Evolutionary conservation across 129 eudicot species (phyloP), one percentile per base, ranked within the genome.

Genomic region (Saposhnikovia divaricata): DNA sequence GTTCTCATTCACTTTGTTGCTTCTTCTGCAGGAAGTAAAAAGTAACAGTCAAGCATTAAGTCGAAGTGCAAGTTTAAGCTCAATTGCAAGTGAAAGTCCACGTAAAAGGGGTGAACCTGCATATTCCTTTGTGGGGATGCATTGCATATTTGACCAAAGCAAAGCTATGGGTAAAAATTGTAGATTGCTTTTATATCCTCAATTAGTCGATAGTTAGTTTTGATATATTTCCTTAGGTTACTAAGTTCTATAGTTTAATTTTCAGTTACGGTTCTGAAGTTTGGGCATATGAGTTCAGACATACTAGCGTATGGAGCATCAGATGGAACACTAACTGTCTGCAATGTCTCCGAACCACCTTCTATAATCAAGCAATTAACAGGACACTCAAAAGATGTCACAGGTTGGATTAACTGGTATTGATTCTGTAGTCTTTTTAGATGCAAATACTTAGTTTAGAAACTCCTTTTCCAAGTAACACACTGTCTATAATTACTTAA

Each of bases 91-190:
- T 86, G 91, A 88, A 14, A 53, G 28, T 78, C 86, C 90, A 59
- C 91, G 86, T 78, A 84, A 78, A 81, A 90, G 83, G 85, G 81
- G 85, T 70, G 97, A 95, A 83, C 91, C 90, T 82, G 98, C 96
- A 44, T 95, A 92, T 90, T 92, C 98, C 37, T 95, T 92, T 86
- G 93, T 95, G 25, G 98, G 98, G 85, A 95, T 95, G 98, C 98
- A 95, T 88, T 95, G 97, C 90, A 92, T 95, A 57, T 95, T 95
- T 85, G 97, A 95, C 85, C 97, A 95, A 77, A 90, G 97, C 96
- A 95, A 95, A 87, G 94, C 93, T 57, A 90, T 93, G 93, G 97
- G 97, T 92, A 92, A 83, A 61, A 34, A 78, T 25, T 82, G 28
- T 66, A 2, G 40, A 63, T 68, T 68, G 73, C 40, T 21, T 28